Base-by-base conservation (phyloP, 2,329 filamentous ascomycete genomes). In the Colletotrichum sp. region DNA sequence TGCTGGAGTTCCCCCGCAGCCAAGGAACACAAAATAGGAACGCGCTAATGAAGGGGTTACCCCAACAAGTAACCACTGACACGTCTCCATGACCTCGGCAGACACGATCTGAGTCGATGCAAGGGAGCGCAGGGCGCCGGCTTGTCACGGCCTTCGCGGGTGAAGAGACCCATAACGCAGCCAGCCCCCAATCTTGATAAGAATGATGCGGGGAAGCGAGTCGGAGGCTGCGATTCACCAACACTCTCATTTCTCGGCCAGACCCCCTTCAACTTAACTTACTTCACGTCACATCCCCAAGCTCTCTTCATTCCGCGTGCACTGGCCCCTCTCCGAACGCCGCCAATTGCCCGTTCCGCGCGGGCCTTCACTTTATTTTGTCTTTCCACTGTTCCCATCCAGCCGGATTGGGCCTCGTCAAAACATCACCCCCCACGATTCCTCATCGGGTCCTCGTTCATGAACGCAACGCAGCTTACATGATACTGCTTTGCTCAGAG, bases 141-240 rank as follows among this genome's bases (percentile, higher is more conserved):
- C 70, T 76, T 76, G 59, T 30, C 30, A 65, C 68, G 68, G 68
- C 73, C 60, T 30, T 63, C 55, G 57, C 25, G 19, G 55, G 34
- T 63, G 36, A 68, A 30, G 44, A 32, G 68, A 44, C 44, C 61
- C 70, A 68, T 34, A 36, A 48, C n/a, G 55, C 19, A 65, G 15
- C 25, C 28, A 36, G 22, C n/a, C 27, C 73, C 34, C 27, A 22
- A 69, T 68, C 64, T 68, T 73, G 72, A 68, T 66, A 69, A 65
- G 27, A 60, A 27, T 65, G 27, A 69, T 76, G 74, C 74, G 70
- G 74, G 74, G 74, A 68, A 74, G 39, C 59, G 30, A 63, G n/a
- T 63, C 30, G 59, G 59, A 34, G n/a, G 19, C 22, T 27, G 22
- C 34, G 57, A 61, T 25, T 68, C 44, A 68, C 39, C 25, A 27